phyloP scores from a whole-genome alignment of 2,329 filamentous ascomycete genomes.

The Drechslerella coelobrocha region DNA sequence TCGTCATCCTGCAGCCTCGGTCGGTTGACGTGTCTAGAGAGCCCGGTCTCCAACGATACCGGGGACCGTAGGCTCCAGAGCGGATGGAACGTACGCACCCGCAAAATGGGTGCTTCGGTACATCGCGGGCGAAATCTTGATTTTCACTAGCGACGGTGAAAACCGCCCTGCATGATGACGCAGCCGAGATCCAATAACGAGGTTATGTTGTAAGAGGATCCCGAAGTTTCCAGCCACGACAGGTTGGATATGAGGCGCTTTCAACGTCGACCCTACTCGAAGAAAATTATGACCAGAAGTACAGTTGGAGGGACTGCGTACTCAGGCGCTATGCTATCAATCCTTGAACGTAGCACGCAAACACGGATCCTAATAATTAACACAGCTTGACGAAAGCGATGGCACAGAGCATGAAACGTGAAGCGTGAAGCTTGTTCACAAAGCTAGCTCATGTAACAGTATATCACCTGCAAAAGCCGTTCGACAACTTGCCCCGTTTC shows the following conservation, averaged over 20 bases:
- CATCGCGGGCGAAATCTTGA: slow-evolving; percentile 48
- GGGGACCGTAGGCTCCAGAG: slow-evolving; percentile 14
- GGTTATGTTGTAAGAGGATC: neutral
- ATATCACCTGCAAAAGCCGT: neutral
- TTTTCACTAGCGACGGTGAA: slow-evolving; percentile 28
- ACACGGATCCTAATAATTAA: neutral
- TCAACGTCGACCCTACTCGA: neutral
- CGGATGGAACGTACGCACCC: neutral
- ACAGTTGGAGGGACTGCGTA: neutral
- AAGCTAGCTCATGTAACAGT: no score
- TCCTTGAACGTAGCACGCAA: neutral
- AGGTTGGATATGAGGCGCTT: slow-evolving; percentile 3
- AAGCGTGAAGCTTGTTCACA: neutral
- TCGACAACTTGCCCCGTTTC: neutral
- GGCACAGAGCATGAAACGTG: neutral
- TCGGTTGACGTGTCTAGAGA: neutral
- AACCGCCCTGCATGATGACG: slow-evolving; percentile 46
- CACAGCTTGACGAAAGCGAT: no score
- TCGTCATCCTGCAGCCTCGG: slow-evolving; percentile 46
- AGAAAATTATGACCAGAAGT: neutral
- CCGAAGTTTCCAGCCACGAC: slow-evolving; percentile 27
- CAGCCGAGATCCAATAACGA: slow-evolving; percentile 7
- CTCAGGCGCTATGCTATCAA: neutral
- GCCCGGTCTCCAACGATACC: slow-evolving; percentile 11
- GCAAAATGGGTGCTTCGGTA: slow-evolving; percentile 41